Evolutionary conservation across 371 early-diverging fungal species (phyloP).

Genomic region (Astathelohania contejeani): DNA sequence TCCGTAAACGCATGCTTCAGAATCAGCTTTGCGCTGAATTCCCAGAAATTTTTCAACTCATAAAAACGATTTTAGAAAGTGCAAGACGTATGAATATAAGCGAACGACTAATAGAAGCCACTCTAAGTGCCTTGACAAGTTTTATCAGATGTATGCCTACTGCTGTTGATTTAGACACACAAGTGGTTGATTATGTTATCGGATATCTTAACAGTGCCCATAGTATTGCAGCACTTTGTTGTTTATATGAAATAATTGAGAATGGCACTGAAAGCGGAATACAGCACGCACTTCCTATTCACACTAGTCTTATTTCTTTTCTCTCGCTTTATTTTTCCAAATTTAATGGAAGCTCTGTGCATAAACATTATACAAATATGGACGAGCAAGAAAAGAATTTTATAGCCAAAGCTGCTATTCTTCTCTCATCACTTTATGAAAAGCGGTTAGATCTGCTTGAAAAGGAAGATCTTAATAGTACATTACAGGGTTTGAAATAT

Average conservation of each 20-base stretch:
- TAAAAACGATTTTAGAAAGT: conserved; percentile 75
- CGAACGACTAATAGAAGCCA: conserved; percentile 62
- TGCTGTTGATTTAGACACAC: conserved; percentile 81
- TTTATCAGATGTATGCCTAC: conserved; percentile 89
- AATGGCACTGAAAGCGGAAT: conserved; percentile 5
- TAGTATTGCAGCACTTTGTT: conserved; percentile 16
- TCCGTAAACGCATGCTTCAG: conserved; percentile 70
- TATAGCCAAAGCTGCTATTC: conserved; percentile 13
- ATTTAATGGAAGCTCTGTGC: conserved; percentile 32
- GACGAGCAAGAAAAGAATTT: conserved; percentile 31
- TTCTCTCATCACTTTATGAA: conserved; percentile 27
- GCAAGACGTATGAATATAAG: conserved; percentile 32
- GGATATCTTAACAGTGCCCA: conserved; percentile 56
- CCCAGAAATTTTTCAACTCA: conserved; percentile 76
- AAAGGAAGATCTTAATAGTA: conserved; percentile 2
- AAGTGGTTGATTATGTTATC: conserved; percentile 64
- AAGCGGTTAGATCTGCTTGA: conserved; percentile 11
- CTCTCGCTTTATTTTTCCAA: conserved; percentile 38
- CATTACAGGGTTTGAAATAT: conserved; percentile 15
- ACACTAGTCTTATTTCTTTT: conserved; percentile 28
- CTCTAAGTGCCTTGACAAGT: conserved; percentile 70
- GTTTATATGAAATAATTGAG: conserved; percentile 38
- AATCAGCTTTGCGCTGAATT: conserved; percentile 83
- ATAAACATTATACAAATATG: conserved; percentile 18
- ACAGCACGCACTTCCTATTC: conserved; percentile 22